These are phyloP conservation scores for Schizophyllum amplum DNA, from an alignment of 1,284 basidiomycete species.

Conservation along the genomic window DNA sequence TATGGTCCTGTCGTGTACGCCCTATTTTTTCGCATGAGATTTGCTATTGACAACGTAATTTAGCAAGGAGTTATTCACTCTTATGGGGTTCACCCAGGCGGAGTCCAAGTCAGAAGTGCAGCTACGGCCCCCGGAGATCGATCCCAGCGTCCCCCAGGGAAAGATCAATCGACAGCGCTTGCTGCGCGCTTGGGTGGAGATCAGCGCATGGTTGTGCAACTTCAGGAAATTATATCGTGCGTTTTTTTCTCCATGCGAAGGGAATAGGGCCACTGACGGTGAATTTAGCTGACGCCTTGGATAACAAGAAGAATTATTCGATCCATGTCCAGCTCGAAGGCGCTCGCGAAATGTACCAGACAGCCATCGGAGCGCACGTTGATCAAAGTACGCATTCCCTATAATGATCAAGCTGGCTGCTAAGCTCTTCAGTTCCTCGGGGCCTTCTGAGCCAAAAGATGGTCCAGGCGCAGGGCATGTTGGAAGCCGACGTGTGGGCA, in stretches of 20 bases:
- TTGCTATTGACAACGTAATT: constrained; percentile 1
- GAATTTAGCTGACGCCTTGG: neutral
- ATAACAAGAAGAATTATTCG: neutral
- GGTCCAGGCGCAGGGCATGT: constrained; percentile 24
- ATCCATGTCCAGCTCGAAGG: constrained; percentile 46
- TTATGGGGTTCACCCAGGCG: constrained; percentile 47
- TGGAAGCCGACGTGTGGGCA: too few species aligned
- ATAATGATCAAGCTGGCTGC: too few species aligned
- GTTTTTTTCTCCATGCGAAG: constrained; percentile 10
- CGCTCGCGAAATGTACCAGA: constrained; percentile 62
- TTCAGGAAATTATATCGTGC: constrained; percentile 44
- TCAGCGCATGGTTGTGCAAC: constrained; percentile 55
- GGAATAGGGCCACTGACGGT: neutral
- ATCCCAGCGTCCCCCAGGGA: constrained; percentile 35
- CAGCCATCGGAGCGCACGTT: constrained; percentile 63
- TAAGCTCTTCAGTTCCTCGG: constrained; percentile 49
- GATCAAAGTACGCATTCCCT: constrained; percentile 62
- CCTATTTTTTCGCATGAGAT: constrained; percentile 7
- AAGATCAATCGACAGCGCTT: constrained; percentile 48
- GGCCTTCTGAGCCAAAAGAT: constrained; percentile 27
- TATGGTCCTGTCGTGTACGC: constrained; percentile 57
- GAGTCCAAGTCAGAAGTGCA: constrained; percentile 28
- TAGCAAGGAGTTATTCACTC: constrained; percentile 48
- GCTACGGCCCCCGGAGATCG: constrained; percentile 48
- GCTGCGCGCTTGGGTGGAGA: constrained; percentile 70